Percentiles rank a stretch among this genome's conserved stretches.
phyloP scores from a whole-genome alignment of 192 early-diverging fungal genomes.

The Irineochytrium annulatum region DNA sequence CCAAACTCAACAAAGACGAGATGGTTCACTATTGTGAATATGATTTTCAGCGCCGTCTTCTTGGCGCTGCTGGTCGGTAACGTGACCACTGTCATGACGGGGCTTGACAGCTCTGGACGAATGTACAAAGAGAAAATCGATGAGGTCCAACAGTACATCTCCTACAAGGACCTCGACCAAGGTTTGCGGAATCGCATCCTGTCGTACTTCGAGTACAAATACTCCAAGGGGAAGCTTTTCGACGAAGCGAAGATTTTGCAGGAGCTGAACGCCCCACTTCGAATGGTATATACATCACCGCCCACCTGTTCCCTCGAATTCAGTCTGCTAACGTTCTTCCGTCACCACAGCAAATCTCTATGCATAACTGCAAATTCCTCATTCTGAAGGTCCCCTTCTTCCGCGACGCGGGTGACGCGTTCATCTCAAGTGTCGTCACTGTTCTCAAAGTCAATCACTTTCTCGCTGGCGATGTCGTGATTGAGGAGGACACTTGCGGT shows the following conservation, averaged over 20 bases:
- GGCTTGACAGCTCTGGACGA: slow-evolving; percentile 9
- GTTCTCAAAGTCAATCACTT: slow-evolving; percentile 19
- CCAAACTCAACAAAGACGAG: neutral
- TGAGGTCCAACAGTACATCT: slow-evolving; percentile 9
- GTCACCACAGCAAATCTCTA: slow-evolving; percentile 7
- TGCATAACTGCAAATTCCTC: slow-evolving; percentile 16
- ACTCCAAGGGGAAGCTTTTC: neutral
- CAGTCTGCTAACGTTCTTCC: too few relatives aligned
- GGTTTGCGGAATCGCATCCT: neutral
- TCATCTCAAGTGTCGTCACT: slow-evolving; percentile 15
- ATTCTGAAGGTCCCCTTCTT: slow-evolving; percentile 25
- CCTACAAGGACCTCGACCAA: slow-evolving; percentile 2
- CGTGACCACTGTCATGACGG: slow-evolving; percentile 1
- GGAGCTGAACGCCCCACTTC: neutral
- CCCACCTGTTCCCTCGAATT: neutral
- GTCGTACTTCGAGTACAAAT: slow-evolving; percentile 4
- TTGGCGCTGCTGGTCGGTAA: slow-evolving; percentile 4
- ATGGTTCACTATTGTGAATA: slow-evolving; percentile 7
- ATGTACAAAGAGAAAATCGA: slow-evolving; percentile 18
- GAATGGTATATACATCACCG: neutral
- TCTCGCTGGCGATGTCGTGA: slow-evolving; percentile 20
- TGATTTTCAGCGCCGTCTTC: neutral
- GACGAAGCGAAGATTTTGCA: neutral
- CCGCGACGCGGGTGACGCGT: slow-evolving; percentile 18
- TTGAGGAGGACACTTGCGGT: slow-evolving; percentile 24